These are phyloP conservation scores for Fusarium sp. DNA, from an alignment of 2,329 filamentous ascomycete genomes.

Conservation along the genomic window DNA sequence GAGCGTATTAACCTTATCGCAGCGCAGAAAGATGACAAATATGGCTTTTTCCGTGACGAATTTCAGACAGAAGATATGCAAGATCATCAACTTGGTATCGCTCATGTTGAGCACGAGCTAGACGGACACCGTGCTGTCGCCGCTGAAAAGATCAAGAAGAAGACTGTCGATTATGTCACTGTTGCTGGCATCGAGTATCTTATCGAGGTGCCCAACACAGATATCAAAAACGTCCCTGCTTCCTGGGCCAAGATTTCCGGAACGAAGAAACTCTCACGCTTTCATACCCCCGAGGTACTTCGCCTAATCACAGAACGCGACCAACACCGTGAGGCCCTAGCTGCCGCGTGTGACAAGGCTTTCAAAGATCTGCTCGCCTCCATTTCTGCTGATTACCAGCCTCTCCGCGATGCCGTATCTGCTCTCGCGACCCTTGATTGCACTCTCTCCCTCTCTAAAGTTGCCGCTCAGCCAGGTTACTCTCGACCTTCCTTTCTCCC, in stretches of 20 bases:
- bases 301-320: constrained; percentile 87
- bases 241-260: constrained; percentile 96
- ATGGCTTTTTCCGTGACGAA: constrained; percentile 88
- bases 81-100: constrained; percentile 90
- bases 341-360: constrained; percentile 88
- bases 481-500: constrained; percentile 76
- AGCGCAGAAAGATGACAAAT: constrained; percentile 90
- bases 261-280: constrained; percentile 91
- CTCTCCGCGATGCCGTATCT: constrained; percentile 88
- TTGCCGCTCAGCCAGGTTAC: constrained; percentile 90
- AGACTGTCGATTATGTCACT: constrained; percentile 79
- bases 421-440: constrained; percentile 90
- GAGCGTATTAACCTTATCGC: constrained; percentile 88
- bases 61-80: constrained; percentile 90
- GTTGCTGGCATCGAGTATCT: constrained; percentile 94
- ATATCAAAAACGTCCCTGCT: constrained; percentile 88
- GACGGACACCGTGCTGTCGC: constrained; percentile 79
- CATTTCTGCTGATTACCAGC: constrained; percentile 87
- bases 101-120: constrained; percentile 90
- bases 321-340: constrained; percentile 92
- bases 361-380: constrained; percentile 78
- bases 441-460: constrained; percentile 84
- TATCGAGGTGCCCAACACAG: constrained; percentile 86
- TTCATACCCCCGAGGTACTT: constrained; percentile 93
- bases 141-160: constrained; percentile 77